These are phyloP conservation scores for Fonsecaea pedrosoi DNA, from an alignment of 2,329 filamentous ascomycete genomes.

Conservation along the genomic window DNA sequence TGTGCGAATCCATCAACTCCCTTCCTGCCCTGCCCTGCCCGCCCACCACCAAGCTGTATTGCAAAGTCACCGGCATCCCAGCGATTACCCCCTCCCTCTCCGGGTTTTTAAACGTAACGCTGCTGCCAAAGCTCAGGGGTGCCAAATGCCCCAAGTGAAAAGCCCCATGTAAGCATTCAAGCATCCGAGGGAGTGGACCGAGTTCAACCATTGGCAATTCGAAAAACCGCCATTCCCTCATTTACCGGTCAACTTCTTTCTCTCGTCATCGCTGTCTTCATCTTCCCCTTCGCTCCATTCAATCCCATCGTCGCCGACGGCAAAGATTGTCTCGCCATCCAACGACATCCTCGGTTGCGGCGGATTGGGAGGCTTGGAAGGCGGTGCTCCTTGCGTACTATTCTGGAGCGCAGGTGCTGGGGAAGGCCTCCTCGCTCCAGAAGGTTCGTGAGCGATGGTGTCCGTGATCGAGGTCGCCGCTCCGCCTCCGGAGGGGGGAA, in stretches of 20 bases:
- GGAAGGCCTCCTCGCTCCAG: conserved; percentile 23
- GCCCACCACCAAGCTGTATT: neutral
- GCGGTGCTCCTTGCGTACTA: conserved; percentile 21
- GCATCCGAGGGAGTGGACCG: neutral
- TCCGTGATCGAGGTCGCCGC: conserved; percentile 38
- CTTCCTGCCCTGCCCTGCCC: neutral
- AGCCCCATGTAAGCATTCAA: neutral
- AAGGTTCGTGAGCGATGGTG: conserved; percentile 18
- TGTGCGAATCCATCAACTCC: neutral
- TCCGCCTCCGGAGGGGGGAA: conserved; percentile 32
- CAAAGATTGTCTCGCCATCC: conserved; percentile 95
- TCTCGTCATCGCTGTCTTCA: conserved; percentile 64
- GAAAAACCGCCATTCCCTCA: neutral
- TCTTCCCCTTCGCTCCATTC: conserved; percentile 78
- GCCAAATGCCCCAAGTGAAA: neutral
- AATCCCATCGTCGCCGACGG: conserved; percentile 84
- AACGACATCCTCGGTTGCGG: conserved; percentile 64
- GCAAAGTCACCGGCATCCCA: neutral
- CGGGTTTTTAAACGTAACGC: neutral
- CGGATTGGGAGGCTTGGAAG: conserved; percentile 39
- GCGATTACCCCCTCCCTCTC: neutral
- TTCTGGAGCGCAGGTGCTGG: conserved; percentile 28
- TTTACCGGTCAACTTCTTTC: conserved; percentile 58
- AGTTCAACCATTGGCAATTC: neutral
- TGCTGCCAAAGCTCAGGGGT: neutral